phyloP scores from a whole-genome alignment of 73 alveolate species.

The Durusdinium trenchii region DNA sequence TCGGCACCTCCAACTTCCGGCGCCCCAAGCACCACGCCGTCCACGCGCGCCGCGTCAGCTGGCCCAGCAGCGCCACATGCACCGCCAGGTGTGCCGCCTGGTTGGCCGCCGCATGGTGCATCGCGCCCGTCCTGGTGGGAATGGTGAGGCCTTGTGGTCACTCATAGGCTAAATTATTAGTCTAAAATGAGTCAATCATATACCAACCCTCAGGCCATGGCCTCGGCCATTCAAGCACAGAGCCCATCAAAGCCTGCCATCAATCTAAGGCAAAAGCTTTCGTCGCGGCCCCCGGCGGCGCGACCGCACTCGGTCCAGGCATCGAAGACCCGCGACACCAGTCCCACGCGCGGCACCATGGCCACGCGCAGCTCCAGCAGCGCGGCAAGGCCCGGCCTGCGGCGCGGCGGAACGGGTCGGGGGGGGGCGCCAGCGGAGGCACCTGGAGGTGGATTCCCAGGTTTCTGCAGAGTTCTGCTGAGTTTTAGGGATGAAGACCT shows the following conservation, averaged over 20 bases:
- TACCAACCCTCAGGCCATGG: no score
- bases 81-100: background rate
- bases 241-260: background rate
- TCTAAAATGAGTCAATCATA: background rate
- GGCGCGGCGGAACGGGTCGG: no score
- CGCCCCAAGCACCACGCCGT: background rate
- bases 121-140: background rate
- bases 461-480: no score
- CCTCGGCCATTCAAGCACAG: no score
- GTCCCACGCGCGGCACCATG: no score
- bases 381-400: no score
- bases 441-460: no score
- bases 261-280: background rate
- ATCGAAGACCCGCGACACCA: conserved; percentile 19
- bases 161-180: background rate
- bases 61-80: background rate
- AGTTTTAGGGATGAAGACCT: no score
- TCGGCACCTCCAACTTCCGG: background rate
- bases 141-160: background rate
- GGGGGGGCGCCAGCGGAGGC: no score
- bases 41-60: background rate
- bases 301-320: background rate
- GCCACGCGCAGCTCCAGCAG: no score
- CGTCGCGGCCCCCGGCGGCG: background rate
- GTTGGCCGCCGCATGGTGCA: background rate